A percentile compares a stretch with the other conserved stretches of the same genome.
These are phyloP conservation scores for Barbatosphaeria neglecta DNA, from an alignment of 495 filamentous ascomycete genomes.

Conservation along the genomic window DNA sequence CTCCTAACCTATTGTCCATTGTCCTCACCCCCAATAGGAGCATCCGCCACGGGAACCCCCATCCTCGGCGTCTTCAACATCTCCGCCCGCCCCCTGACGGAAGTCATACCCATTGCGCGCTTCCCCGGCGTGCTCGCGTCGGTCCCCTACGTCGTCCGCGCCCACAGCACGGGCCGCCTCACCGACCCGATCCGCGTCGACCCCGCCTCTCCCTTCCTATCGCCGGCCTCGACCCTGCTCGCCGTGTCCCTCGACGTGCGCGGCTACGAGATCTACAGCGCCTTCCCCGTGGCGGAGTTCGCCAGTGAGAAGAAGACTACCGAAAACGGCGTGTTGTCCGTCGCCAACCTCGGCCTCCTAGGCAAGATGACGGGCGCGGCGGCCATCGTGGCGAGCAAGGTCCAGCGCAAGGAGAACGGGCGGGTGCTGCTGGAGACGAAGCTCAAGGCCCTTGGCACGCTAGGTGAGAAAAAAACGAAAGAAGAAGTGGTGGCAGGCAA, in stretches of 20 bases:
- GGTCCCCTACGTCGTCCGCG: slow-evolving; percentile 55
- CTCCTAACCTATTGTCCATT: too few relatives aligned
- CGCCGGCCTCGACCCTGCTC: slow-evolving; percentile 14
- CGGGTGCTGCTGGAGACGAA: slow-evolving; percentile 48
- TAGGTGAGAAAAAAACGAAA: slow-evolving; percentile 45
- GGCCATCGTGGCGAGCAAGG: slow-evolving; percentile 52
- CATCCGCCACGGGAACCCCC: slow-evolving; percentile 47
- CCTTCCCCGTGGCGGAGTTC: slow-evolving; percentile 52
- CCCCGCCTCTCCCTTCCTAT: slow-evolving; percentile 21
- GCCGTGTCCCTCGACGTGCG: slow-evolving; percentile 46
- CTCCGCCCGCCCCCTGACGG: slow-evolving; percentile 40
- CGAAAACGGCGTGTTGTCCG: slow-evolving; percentile 19
- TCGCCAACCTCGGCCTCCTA: slow-evolving; percentile 69
- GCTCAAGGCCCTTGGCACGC: slow-evolving; percentile 69
- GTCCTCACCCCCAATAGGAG: slow-evolving; percentile 40
- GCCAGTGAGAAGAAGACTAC: too few relatives aligned
- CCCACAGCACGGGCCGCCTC: slow-evolving; percentile 57
- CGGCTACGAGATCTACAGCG: slow-evolving; percentile 75
- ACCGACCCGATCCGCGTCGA: slow-evolving; percentile 34
- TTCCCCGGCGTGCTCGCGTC: slow-evolving; percentile 56
- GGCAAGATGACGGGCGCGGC: slow-evolving; percentile 85
- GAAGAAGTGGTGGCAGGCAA: too few relatives aligned
- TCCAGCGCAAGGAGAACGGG: slow-evolving; percentile 45
- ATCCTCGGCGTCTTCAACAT: slow-evolving; percentile 83
- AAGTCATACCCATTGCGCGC: slow-evolving; percentile 53